phyloP scores from a whole-genome alignment of 78 protist genomes.

The Planoprotostelium fungivorum region DNA sequence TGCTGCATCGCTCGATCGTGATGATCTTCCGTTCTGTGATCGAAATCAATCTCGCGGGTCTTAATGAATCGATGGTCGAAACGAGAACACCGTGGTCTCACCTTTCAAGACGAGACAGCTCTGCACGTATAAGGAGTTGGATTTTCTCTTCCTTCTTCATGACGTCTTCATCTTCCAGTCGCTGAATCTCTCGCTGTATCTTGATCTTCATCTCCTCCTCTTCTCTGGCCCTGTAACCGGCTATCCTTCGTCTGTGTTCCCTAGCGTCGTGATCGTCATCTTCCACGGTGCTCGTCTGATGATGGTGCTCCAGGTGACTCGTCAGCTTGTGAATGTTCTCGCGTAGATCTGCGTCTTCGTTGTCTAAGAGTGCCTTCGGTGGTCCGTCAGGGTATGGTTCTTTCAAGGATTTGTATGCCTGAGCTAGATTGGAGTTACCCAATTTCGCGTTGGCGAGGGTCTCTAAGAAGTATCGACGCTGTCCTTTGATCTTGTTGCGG shows the following conservation, averaged over 20 bases:
- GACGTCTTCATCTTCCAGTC: background rate
- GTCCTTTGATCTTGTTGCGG: background rate
- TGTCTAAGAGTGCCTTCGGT: too few species aligned
- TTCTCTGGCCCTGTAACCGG: background rate
- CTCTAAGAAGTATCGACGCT: background rate
- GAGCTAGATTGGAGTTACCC: background rate
- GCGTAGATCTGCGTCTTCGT: background rate
- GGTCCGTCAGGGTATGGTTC: too few species aligned
- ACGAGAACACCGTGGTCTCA: too few species aligned
- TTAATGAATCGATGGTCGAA: too few species aligned
- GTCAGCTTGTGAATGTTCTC: background rate
- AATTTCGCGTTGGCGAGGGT: background rate
- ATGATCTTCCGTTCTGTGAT: background rate
- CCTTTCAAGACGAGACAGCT: background rate
- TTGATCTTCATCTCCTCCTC: background rate
- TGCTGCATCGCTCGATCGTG: background rate
- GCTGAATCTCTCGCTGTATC: background rate
- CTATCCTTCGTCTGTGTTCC: background rate
- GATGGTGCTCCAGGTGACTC: background rate
- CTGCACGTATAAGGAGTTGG: background rate
- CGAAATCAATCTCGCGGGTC: too few species aligned
- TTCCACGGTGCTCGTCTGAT: background rate
- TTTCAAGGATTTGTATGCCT: background rate
- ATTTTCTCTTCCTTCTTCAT: background rate
- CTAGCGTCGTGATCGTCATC: background rate